phyloP scores from a whole-genome alignment of 164 flowering plant species.

The Cinnamomum micranthum region DNA sequence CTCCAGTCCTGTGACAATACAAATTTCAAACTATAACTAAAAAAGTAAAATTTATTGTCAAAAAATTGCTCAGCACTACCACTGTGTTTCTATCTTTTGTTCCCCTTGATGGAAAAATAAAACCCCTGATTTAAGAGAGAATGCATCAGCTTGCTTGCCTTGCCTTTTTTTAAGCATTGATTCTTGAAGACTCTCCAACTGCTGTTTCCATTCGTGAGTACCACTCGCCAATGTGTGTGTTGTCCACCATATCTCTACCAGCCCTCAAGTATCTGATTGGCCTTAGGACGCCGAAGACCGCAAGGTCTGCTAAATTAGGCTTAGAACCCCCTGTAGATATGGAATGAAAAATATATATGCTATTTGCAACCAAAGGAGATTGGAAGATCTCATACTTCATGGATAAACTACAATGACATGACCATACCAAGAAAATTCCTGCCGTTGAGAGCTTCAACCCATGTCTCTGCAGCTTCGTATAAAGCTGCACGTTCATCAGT shows the following conservation, averaged over 20 bases:
- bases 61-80: neutral
- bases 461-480: slow-evolving; percentile 82
- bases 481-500: slow-evolving; percentile 77
- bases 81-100: neutral
- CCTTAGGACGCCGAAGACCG: slow-evolving; percentile 89
- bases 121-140: neutral
- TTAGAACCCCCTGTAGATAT: slow-evolving; percentile 54
- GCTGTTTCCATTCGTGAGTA: slow-evolving; percentile 66
- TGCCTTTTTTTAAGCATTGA: slow-evolving; percentile 20
- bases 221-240: slow-evolving; percentile 85
- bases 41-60: neutral
- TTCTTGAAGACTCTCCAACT: slow-evolving; percentile 59
- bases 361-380: neutral
- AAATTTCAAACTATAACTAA: neutral
- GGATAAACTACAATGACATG: neutral
- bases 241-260: slow-evolving; percentile 86
- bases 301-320: slow-evolving; percentile 85
- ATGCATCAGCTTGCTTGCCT: neutral
- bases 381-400: neutral
- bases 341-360: neutral
- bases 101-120: neutral
- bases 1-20: neutral
- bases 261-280: slow-evolving; percentile 77
- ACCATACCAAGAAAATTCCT: slow-evolving; percentile 68
- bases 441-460: slow-evolving; percentile 82